These are phyloP conservation scores for Haberlea rhodopensis DNA, from an alignment of 257 asterid species.

Conservation along the genomic window DNA sequence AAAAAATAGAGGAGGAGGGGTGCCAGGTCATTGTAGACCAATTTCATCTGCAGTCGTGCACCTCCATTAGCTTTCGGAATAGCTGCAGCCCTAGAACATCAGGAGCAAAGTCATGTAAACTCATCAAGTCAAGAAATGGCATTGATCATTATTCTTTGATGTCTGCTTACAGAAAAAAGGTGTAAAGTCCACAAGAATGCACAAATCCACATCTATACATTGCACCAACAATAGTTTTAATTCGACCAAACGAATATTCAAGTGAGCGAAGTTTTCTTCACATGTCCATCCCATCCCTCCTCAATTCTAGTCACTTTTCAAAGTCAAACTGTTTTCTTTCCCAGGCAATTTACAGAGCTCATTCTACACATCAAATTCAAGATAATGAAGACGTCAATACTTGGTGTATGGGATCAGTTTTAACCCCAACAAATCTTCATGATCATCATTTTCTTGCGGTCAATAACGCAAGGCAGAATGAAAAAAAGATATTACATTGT, in stretches of 20 bases:
- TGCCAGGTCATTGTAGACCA: slow-evolving; percentile 67
- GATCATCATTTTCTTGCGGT: slow-evolving; percentile 2
- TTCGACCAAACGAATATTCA: slow-evolving; percentile 5
- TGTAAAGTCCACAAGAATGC: background rate
- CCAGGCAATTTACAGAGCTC: background rate
- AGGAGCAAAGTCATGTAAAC: background rate
- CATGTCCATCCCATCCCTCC: background rate
- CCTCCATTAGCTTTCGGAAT: slow-evolving; percentile 83
- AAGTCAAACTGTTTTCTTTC: background rate
- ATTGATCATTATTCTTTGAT: background rate
- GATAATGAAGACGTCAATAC: background rate
- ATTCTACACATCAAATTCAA: slow-evolving; percentile 5
- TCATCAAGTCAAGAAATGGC: slow-evolving; percentile 11
- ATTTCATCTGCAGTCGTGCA: slow-evolving; percentile 71
- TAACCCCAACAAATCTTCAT: background rate
- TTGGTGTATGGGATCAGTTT: background rate
- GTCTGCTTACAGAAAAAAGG: background rate
- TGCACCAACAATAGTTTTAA: slow-evolving; percentile 8
- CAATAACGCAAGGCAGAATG: background rate
- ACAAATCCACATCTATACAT: background rate
- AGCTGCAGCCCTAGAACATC: slow-evolving; percentile 60
- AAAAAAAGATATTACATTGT: background rate
- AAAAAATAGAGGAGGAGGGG: slow-evolving; percentile 63
- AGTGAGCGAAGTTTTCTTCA: slow-evolving; percentile 1
- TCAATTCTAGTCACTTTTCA: slow-evolving; percentile 5